Evolutionary conservation across 257 asterid genomes (phyloP), one percentile per base, ranked within the genome.

Genomic region (Datura wrightii): DNA sequence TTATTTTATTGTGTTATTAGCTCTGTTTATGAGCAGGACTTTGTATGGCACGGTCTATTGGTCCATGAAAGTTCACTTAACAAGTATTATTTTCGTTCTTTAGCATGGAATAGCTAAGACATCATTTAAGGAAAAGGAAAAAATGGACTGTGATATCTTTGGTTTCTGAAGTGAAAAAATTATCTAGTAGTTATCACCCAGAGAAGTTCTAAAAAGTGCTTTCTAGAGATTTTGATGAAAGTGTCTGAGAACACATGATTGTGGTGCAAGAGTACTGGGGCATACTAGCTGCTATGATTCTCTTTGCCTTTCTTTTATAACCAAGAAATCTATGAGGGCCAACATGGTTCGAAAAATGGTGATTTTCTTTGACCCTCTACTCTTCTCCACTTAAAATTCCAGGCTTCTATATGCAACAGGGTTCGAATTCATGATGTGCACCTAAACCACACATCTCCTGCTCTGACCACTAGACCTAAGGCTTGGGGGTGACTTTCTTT

Each of bases 1-100:
- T 16, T 69, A 69, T 69, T 69, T 69, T 71, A 55, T 71, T 71
- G 55, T 18, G 37, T 71, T 42, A 71, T 71, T 42, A 71, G 16
- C 18, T 71, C 55, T 71, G 10, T 9, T 42, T 71, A 71, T 42
- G 79, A 71, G 10, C 55, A 18, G 79, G 37, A 18, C 16, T 42
- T 42, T 71, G 79, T 42, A 71, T 44, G 55, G 0, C 79, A 42
- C 42, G 5, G 79, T 42, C 36, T 42, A 14, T 2, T 42, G 79
- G 37, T 42, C 9, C 42, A 10, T 16, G 42, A 2, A 42, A 10
- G 16, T 18, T 71, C 54, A 71, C 37, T 5, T 9, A 69, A 3
- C 31, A 39, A 1, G 78, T 67, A 37, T 66, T 67, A 39, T 39
- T 39, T 67, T 15, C 31, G 37, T 67, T 24, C 31, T 67, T 67